A percentile compares a stretch with the other conserved stretches of the same genome.
These are phyloP conservation scores for Diplosphaera chodatii DNA, from an alignment of 139 green algal genomes.

Conservation along the genomic window DNA sequence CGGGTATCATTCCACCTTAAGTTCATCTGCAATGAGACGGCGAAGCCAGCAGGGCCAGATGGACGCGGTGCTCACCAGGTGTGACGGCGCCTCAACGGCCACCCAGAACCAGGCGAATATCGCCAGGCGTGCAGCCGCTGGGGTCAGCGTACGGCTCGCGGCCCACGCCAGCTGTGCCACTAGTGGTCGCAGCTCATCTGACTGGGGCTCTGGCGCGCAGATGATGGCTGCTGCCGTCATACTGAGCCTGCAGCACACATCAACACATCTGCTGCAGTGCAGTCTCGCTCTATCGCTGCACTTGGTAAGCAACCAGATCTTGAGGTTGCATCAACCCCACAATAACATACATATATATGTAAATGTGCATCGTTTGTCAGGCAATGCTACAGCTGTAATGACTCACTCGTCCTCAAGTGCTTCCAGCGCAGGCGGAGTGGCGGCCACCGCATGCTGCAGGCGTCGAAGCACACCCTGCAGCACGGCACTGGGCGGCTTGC, in stretches of 20 bases:
- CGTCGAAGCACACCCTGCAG: neutral
- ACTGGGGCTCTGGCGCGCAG: neutral
- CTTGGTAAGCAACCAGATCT: neutral
- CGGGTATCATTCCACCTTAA: neutral
- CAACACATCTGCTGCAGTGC: neutral
- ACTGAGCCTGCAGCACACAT: neutral
- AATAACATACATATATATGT: too few species aligned
- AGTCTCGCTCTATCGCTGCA: neutral
- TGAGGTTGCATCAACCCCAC: too few species aligned
- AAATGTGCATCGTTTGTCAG: too few species aligned
- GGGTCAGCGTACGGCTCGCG: neutral
- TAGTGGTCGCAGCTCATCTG: slow-evolving; percentile 16
- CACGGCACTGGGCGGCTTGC: neutral
- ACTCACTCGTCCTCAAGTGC: neutral
- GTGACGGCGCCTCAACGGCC: slow-evolving; percentile 5
- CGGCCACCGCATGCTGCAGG: neutral
- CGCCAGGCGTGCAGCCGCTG: slow-evolving; percentile 15
- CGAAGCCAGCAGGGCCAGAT: neutral
- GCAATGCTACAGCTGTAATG: too few species aligned
- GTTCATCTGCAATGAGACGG: neutral
- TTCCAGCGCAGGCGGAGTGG: too few species aligned
- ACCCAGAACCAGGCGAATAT: slow-evolving; percentile 59
- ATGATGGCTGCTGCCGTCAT: neutral
- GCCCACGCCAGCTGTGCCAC: slow-evolving; percentile 32
- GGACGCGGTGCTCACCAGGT: slow-evolving; percentile 5